phyloP scores from a whole-genome alignment of 2,329 filamentous ascomycete genomes.

The Alternaria tenuissima region DNA sequence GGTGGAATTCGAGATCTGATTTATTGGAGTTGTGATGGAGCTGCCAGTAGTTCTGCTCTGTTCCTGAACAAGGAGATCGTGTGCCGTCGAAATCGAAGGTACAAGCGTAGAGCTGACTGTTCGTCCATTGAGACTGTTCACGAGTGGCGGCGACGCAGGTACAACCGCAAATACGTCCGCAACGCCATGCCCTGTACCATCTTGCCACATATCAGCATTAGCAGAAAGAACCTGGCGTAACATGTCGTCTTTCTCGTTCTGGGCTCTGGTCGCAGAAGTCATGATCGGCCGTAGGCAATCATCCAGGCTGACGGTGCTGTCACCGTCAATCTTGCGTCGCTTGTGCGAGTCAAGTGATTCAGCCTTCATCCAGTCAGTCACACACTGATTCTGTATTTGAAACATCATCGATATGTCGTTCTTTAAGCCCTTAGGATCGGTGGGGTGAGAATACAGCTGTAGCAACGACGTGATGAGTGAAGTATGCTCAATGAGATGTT shows the following conservation, averaged over 20 bases:
- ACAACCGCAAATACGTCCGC: conserved; percentile 22
- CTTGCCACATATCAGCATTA: conserved; percentile 30
- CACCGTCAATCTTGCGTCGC: conserved; percentile 1
- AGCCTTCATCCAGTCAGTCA: conserved; percentile 25
- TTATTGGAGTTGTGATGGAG: background rate
- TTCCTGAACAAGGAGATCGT: background rate
- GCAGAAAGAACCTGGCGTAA: conserved; percentile 25
- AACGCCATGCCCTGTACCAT: conserved; percentile 23
- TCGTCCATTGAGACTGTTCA: background rate
- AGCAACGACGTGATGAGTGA: conserved; percentile 27
- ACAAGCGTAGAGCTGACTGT: background rate
- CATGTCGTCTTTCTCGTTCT: conserved; percentile 16
- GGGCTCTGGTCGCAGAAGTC: background rate
- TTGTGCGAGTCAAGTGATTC: conserved; percentile 7
- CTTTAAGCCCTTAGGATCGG: conserved; percentile 20
- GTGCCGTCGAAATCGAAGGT: background rate
- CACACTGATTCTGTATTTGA: conserved; percentile 19
- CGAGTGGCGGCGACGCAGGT: background rate
- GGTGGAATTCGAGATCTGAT: background rate
- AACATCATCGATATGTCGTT: conserved; percentile 33
- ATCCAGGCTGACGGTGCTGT: background rate
- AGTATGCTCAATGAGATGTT: conserved; percentile 24
- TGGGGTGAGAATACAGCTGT: conserved; percentile 24
- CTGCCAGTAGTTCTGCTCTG: no score
- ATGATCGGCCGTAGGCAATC: background rate